Base-by-base conservation (phyloP, 129 eudicot species). In the Artemisia argyi region DNA sequence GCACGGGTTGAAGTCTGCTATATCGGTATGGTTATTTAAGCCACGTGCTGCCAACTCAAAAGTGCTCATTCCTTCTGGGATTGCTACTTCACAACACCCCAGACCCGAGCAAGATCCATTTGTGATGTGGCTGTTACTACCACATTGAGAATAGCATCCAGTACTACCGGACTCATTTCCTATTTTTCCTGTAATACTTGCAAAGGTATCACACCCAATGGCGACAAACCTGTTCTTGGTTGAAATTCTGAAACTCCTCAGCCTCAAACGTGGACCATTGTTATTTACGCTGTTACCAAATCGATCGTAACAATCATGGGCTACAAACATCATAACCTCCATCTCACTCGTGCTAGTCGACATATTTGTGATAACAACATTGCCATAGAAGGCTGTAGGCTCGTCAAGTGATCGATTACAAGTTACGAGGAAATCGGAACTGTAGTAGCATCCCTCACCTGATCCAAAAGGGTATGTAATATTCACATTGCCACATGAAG, bases 61-160 rank as follows among this genome's bases (percentile, higher is more conserved):
- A 7, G 26, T 3, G 12, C 12, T 62, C 7, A 63, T 8, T 28
- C 70, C 74, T 55, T 62, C 17, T 4, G 83, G 83, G 3, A 78
- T 61, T 1, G 65, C n/a, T 7, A 55, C 14, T 65, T 82, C 78
- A 10, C 86, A 82, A 19, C 83, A 82, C 1, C 86, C 86, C 5
- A 65, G 26, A 2, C 86, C 86, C 0, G 78, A 64, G 15, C 86
- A 82, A 1, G 86, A 53, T n/a, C 72, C 86, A n/a, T 62, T 51
- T 1, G 14, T 24, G 4, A 82, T 2, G 1, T 0, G 18, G 3
- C 24, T 56, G n/a, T 7, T 16, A 2, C 14, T 71, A 1, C 12
- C n/a, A 71, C 85, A 76, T 1, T 0, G 2, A 5, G 81, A n/a
- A 20, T 12, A 1, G 61, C 81, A 81, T 13, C 85, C 85, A 0